These are phyloP conservation scores for Plantago ovata DNA, from an alignment of 257 asterid species.

Conservation along the genomic window DNA sequence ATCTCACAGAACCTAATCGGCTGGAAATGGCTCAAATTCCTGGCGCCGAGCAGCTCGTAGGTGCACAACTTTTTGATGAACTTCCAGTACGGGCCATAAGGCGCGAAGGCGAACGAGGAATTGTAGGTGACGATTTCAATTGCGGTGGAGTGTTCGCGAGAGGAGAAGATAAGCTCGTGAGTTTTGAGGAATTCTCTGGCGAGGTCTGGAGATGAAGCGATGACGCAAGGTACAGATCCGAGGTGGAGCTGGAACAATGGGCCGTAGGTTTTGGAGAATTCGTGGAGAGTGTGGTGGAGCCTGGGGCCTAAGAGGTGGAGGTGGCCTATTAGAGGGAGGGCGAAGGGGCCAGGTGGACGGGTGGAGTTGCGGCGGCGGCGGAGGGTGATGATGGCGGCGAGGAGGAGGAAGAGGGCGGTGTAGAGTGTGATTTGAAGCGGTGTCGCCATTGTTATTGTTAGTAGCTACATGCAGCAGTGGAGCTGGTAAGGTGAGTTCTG, in stretches of 20 bases:
- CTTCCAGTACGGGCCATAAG: conserved; percentile 59
- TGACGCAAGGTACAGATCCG: conserved; percentile 42
- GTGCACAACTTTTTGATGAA: conserved; percentile 47
- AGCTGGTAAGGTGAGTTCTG: too few species aligned
- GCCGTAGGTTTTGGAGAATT: conserved; percentile 33
- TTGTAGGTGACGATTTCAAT: conserved; percentile 50
- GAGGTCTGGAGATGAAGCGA: conserved; percentile 44
- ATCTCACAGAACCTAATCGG: conserved; percentile 40
- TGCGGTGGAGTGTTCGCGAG: conserved; percentile 44
- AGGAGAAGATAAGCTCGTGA: conserved; percentile 47
- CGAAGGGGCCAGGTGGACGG: conserved; percentile 39
- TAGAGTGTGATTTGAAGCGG: conserved; percentile 9
- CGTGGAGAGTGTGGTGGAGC: conserved; percentile 50
- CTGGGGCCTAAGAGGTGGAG: conserved; percentile 56
- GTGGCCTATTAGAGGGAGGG: conserved; percentile 62
- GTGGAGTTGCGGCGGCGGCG: conserved; percentile 14
- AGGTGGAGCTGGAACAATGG: conserved; percentile 38
- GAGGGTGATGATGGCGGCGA: conserved; percentile 23
- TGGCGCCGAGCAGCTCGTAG: conserved; percentile 40
- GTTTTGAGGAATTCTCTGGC: conserved; percentile 46
- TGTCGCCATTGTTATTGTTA: too few species aligned
- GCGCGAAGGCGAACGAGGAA: conserved; percentile 62
- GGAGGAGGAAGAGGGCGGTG: conserved; percentile 32
- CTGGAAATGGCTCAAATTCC: conserved; percentile 39
- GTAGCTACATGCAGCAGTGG: too few species aligned